Evolutionary conservation across 2,329 filamentous ascomycete genomes (phyloP), one percentile per base, ranked within the genome.

Genomic region (Arachnopeziza araneosa): DNA sequence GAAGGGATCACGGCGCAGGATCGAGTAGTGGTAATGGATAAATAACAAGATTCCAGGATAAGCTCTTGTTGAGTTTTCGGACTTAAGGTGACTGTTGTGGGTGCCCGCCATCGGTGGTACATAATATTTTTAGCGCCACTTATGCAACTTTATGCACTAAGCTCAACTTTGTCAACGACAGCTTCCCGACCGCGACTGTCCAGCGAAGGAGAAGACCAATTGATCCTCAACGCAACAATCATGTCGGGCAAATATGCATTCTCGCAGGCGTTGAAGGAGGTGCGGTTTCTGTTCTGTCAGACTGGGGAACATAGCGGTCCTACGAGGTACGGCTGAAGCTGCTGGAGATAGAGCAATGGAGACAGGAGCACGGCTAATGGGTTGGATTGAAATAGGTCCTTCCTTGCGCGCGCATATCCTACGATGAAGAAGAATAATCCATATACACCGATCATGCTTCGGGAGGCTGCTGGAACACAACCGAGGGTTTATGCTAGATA

Each of bases 381-480:
- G 24, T n/a, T 22, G 50, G 22, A 30, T 12, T 30, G 22, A 44
- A 50, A 55, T 70, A 97, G 95, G 76, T 87, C 89, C 30, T 99
- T 99, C 79, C 83, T 99, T 67, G 88, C 88, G 66, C 86, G 91
- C 74, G 87, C 92, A 67, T 99, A 99, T 77, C 95, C 95, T 53
- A 95, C 90, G 62, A 98, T 99, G 93, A 99, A 99, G 86, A 96
- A 96, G 83, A 90, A 93, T 83, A 99, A 99, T 80, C 95, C 95
- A 60, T 81, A 90, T 76, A 93, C 84, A 54, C 95, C 95, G 58
- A 98, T 99, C 77, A 81, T 99, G 81, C 87, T 99, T 72, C 90
- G 95, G 73, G 95, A 98, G 81, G 95, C 93, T 57, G 80, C 85
- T 69, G 91, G 90, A 72, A 91, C 90, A 58, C 80, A 89, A 74